These are phyloP conservation scores for Leishmania tarentolae DNA, from an alignment of 208 protist genomes.

Conservation along the genomic window DNA sequence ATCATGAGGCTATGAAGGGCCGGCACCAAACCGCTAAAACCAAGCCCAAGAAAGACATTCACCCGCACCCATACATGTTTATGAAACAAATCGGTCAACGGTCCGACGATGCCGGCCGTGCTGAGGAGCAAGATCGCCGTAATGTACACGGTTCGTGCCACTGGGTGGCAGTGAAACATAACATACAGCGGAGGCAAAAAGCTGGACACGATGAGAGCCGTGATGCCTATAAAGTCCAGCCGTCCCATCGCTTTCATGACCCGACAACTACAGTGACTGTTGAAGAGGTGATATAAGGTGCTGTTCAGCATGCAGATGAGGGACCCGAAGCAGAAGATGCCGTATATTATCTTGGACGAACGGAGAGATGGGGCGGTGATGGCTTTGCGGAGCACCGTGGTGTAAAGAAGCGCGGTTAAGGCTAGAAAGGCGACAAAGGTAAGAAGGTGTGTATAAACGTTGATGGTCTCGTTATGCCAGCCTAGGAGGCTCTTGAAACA, in stretches of 20 bases:
- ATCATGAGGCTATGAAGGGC: constrained; percentile 59
- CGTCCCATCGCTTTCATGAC: constrained; percentile 65
- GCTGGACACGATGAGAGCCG: constrained; percentile 71
- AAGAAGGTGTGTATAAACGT: constrained; percentile 79
- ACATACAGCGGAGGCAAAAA: constrained; percentile 88
- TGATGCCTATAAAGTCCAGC: constrained; percentile 88
- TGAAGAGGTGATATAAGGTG: constrained; percentile 69
- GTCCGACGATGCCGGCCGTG: constrained; percentile 63
- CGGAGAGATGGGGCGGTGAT: constrained; percentile 18
- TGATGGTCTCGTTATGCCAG: constrained; percentile 90
- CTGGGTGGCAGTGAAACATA: constrained; percentile 70
- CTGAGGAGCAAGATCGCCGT: constrained; percentile 65
- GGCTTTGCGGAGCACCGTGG: constrained; percentile 31
- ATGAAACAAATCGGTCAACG: constrained; percentile 63
- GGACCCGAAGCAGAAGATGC: constrained; percentile 71
- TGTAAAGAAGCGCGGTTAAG: constrained; percentile 59
- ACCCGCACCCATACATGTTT: constrained; percentile 54
- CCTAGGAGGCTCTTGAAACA: constrained; percentile 65
- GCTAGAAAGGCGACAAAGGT: constrained; percentile 68
- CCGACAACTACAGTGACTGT: constrained; percentile 51
- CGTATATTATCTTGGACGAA: constrained; percentile 59
- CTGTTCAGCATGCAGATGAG: constrained; percentile 80
- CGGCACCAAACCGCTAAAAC: constrained; percentile 64
- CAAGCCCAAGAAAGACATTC: constrained; percentile 68
- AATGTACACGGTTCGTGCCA: constrained; percentile 63